These are phyloP conservation scores for Phytophthora tentaculata DNA, from an alignment of 352 stramenopile species.

Conservation along the genomic window DNA sequence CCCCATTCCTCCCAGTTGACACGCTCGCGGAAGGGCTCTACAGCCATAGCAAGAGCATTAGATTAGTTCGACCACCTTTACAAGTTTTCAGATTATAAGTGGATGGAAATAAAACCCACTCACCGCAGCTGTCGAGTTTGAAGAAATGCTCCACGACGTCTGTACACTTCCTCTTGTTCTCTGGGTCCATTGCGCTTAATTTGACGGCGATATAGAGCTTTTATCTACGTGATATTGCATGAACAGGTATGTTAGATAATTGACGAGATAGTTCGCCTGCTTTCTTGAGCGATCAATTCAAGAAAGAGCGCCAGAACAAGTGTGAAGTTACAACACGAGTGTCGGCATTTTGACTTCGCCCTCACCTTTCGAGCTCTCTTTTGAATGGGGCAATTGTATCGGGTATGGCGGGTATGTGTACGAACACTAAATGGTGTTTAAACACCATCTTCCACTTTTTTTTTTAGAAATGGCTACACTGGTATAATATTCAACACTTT, in stretches of 20 bases:
- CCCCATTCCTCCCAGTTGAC: slow-evolving; percentile 92
- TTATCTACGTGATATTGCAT: slow-evolving; percentile 19
- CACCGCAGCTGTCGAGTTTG: slow-evolving; percentile 79
- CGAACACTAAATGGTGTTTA: slow-evolving; percentile 5
- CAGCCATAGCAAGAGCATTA: slow-evolving; percentile 5
- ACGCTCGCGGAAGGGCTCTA: slow-evolving; percentile 85
- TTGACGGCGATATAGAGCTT: not conserved
- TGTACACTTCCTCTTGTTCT: slow-evolving; percentile 83
- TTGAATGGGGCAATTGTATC: not conserved
- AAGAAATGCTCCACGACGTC: slow-evolving; percentile 86
- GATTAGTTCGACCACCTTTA: not conserved
- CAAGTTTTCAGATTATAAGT: not conserved
- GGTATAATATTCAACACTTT: slow-evolving; percentile 1
- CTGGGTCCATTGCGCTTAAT: slow-evolving; percentile 60
- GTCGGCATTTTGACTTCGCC: not conserved
- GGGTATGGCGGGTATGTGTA: not conserved
- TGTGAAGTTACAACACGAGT: not conserved
- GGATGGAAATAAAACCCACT: slow-evolving; percentile 2
- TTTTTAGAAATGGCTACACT: slow-evolving; percentile 25
- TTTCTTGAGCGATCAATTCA: not conserved
- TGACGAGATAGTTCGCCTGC: not conserved
- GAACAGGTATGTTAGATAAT: slow-evolving; percentile 10
- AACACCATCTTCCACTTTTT: no score
- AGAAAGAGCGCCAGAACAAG: slow-evolving; percentile 1
- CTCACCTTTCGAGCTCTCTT: slow-evolving; percentile 31